A percentile compares a stretch with the other conserved stretches of the same genome.
phyloP scores from a whole-genome alignment of 2,329 filamentous ascomycete species.

The Aspergillus pseudotamarii region DNA sequence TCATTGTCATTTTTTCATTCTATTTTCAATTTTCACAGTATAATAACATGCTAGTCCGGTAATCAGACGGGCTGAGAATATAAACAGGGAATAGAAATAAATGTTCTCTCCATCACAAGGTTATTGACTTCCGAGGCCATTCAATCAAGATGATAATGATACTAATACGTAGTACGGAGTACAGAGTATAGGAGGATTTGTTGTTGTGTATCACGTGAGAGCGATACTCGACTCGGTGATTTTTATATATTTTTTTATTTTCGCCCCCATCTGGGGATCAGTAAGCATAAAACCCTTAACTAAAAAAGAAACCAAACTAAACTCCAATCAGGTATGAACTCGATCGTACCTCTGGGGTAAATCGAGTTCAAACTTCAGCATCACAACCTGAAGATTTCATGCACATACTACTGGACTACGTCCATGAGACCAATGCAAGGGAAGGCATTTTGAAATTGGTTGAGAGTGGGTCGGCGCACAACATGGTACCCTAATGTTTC shows the following conservation, averaged over 20 bases:
- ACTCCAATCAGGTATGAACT: neutral
- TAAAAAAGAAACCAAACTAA: neutral
- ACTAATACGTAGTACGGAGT: no score
- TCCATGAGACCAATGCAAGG: neutral
- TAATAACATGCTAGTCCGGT: neutral
- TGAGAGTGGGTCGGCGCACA: neutral
- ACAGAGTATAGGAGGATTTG: no score
- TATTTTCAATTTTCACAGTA: neutral
- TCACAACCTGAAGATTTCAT: neutral
- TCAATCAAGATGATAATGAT: no score
- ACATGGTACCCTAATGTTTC: neutral
- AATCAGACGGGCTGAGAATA: neutral
- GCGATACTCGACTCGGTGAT: neutral
- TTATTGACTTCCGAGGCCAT: no score
- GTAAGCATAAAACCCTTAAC: neutral
- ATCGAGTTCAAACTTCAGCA: no score
- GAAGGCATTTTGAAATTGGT: neutral
- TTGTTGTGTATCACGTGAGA: neutral
- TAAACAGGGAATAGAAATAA: neutral
- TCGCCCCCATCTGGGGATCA: neutral
- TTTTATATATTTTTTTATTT: neutral
- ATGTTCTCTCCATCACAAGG: neutral
- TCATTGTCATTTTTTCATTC: constrained; percentile 11
- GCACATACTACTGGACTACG: neutral
- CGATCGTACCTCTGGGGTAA: neutral